These are phyloP conservation scores for Penicillium paradoxum DNA, from an alignment of 495 filamentous ascomycete species.

Conservation along the genomic window DNA sequence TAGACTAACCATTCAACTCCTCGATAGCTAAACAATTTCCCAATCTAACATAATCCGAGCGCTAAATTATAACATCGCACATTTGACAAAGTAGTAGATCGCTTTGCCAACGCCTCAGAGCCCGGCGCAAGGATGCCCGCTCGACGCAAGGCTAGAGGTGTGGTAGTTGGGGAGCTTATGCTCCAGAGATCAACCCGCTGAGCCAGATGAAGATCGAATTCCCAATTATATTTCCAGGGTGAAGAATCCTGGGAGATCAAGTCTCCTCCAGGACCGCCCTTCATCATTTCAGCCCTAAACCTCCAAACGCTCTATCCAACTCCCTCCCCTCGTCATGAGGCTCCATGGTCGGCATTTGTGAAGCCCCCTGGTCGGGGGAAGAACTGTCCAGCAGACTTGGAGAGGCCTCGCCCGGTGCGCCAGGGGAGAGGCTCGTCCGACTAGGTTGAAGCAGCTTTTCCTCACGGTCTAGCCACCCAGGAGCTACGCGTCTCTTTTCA, in stretches of 20 bases:
- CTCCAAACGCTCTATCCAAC: constrained; percentile 85
- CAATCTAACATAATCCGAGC: background rate
- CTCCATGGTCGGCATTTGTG: constrained; percentile 41
- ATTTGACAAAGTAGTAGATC: background rate
- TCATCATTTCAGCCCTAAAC: constrained; percentile 48
- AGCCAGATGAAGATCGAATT: background rate
- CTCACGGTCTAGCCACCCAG: constrained; percentile 91
- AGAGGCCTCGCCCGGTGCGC: constrained; percentile 23
- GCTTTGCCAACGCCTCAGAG: background rate
- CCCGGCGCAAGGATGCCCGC: background rate
- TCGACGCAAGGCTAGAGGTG: background rate
- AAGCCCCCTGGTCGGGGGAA: constrained; percentile 36
- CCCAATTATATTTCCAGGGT: background rate
- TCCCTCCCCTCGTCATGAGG: constrained; percentile 66
- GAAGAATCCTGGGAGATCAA: background rate
- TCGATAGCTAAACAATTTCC: background rate
- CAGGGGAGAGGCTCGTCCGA: constrained; percentile 13
- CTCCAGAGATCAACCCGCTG: too few relatives aligned
- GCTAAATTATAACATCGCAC: background rate
- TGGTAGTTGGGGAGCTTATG: background rate
- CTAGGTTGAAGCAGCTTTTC: constrained; percentile 74
- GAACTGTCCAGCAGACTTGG: constrained; percentile 44
- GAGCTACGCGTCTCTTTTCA: constrained; percentile 86
- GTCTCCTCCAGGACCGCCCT: background rate
- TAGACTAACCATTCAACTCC: background rate